Evolutionary conservation across 352 stramenopile species (phyloP), one percentile per base, ranked within the genome.

Genomic region (Globisporangium barbulae): DNA sequence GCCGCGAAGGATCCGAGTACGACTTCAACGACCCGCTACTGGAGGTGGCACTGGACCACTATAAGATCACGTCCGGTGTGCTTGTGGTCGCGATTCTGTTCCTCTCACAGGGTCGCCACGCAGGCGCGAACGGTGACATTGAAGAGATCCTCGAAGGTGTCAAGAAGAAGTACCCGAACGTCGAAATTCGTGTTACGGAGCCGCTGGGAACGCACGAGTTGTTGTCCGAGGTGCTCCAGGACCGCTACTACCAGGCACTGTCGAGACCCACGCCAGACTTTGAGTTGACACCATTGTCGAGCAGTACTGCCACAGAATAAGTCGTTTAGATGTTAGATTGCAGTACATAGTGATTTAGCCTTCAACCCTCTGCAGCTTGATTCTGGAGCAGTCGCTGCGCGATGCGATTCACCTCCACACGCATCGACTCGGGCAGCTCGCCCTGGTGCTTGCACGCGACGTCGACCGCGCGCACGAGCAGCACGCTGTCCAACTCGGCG

Each of bases 21-120:
- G 85, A 91, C 59, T 96, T 93, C 41, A 93, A 93, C 58, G 83
- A 94, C 30, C 88, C 88, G 10, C 67, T 94, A n/a, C 63, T 96
- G 9, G 69, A 68, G 12, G 69, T 78, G n/a, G 82, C 83, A 5
- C 67, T 92, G 19, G 76, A 89, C 1, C 67, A 82, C 63, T 91
- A 91, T 67, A 68, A 68, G 6, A 82, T 94, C 54, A 73, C 67
- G 3, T 78, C 74, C 8, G 80, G 82, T 2, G 69, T 89, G 7
- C 73, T 96, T 8, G 72, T 96, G 6, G 64, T 91, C 21, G 79
- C 85, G 22, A 76, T 92, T 33, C 68, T 91, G 55, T 94, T 96
- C 68, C 73, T 94, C 33, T 91, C 85, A 0, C 81, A 88, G 33
- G 88, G 82, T 21, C 78, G 81, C 1, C 81, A 94, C 52, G 83